phyloP scores from a whole-genome alignment of 2,329 filamentous ascomycete species.

The Cladophialophora bantiana region DNA sequence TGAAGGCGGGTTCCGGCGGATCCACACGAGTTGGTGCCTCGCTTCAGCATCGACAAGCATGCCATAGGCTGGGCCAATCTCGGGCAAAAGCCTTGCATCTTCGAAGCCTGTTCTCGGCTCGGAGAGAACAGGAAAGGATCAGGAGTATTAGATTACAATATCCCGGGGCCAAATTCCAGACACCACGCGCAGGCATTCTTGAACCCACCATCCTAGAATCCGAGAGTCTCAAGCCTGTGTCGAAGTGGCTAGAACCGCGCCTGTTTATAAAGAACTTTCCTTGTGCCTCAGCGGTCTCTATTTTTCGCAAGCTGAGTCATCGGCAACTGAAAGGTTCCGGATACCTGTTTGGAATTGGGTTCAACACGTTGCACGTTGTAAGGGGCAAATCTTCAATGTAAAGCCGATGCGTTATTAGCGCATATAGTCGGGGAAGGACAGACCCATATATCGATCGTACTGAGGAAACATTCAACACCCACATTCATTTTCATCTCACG shows the following conservation, averaged over 20 bases:
- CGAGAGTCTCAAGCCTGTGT: background rate
- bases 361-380: background rate
- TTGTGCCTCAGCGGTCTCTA: background rate
- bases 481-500: background rate
- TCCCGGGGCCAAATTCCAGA: background rate
- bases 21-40: background rate
- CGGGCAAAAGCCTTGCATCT: conserved; percentile 6
- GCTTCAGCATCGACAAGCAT: background rate
- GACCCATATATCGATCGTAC: background rate
- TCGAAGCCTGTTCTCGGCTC: background rate
- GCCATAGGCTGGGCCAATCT: conserved; percentile 8
- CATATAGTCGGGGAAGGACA: background rate
- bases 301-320: conserved; percentile 4
- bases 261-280: background rate
- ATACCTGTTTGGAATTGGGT: background rate
- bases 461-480: background rate
- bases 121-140: background rate
- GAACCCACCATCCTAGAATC: background rate
- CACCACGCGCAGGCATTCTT: background rate
- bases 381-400: background rate
- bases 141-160: background rate
- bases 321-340: background rate
- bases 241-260: background rate
- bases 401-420: background rate
- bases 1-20: conserved; percentile 6